phyloP scores from a whole-genome alignment of 169 alveolate genomes.

The Plasmodium chabaudi region DNA sequence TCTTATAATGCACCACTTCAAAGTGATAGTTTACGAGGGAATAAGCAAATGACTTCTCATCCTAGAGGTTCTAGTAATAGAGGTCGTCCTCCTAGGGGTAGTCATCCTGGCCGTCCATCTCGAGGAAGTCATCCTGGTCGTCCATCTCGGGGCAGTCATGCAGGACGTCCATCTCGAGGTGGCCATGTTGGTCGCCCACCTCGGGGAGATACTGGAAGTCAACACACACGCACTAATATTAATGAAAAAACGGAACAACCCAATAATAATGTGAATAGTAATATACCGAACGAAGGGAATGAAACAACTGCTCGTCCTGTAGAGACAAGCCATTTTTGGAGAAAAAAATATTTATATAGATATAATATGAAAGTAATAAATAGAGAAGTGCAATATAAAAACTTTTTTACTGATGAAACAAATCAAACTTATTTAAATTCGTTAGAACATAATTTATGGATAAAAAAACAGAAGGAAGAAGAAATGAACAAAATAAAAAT shows the following conservation, averaged over 20 bases:
- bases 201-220: too few species aligned
- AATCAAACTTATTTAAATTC: slow-evolving; percentile 39
- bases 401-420: slow-evolving; percentile 19
- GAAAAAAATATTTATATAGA: slow-evolving; percentile 14
- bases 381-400: slow-evolving; percentile 42
- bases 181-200: too few species aligned
- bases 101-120: too few species aligned
- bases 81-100: too few species aligned
- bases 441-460: slow-evolving; percentile 51
- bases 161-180: too few species aligned
- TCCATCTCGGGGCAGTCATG: too few species aligned
- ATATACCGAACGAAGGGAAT: too few species aligned
- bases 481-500: slow-evolving; percentile 5
- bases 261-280: too few species aligned
- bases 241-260: too few species aligned
- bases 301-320: neutral
- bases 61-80: too few species aligned
- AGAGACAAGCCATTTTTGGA: neutral
- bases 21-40: neutral
- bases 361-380: slow-evolving; percentile 35
- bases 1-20: neutral
- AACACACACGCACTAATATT: too few species aligned
- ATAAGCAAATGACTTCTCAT: neutral
- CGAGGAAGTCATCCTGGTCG: too few species aligned
- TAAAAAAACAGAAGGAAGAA: slow-evolving; percentile 7